Evolutionary conservation across 768 basidiomycete genomes (phyloP).

Genomic region (Baorangia bicolor): DNA sequence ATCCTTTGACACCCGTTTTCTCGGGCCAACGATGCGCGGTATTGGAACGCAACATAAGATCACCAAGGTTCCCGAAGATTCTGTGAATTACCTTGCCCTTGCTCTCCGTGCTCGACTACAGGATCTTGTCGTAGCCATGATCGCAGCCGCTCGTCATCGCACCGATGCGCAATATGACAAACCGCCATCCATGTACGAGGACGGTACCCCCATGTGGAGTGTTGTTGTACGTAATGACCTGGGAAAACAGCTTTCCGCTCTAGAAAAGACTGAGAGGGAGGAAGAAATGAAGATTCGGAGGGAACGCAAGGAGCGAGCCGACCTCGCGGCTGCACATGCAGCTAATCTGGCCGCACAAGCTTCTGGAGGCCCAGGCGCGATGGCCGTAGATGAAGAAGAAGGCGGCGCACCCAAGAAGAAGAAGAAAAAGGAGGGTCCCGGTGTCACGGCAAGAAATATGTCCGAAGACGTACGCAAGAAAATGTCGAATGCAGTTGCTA

Average conservation of each 20-base stretch:
- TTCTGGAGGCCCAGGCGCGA: constrained; percentile 32
- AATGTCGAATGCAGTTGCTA: constrained; percentile 87
- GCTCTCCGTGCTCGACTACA: constrained; percentile 75
- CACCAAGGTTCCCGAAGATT: constrained; percentile 64
- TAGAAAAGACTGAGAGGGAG: constrained; percentile 81
- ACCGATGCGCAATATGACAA: constrained; percentile 69
- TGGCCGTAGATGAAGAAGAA: constrained; percentile 45
- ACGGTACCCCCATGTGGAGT: constrained; percentile 79
- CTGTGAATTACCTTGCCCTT: constrained; percentile 75
- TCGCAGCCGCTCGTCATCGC: constrained; percentile 65
- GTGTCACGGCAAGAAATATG: constrained; percentile 86
- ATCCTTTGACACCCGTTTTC: constrained; percentile 63
- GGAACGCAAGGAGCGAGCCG: constrained; percentile 76
- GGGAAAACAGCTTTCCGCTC: constrained; percentile 68
- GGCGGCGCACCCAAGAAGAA: constrained; percentile 70
- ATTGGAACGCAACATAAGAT: constrained; percentile 70
- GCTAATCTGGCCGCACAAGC: constrained; percentile 61
- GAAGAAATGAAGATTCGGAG: constrained; percentile 75
- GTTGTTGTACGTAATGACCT: constrained; percentile 76
- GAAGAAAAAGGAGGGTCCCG: constrained; percentile 80
- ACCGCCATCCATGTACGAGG: constrained; percentile 61
- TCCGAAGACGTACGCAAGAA: constrained; percentile 90
- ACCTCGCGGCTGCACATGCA: constrained; percentile 68
- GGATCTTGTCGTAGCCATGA: constrained; percentile 66
- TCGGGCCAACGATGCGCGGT: constrained; percentile 66